phyloP scores from a whole-genome alignment of 2,329 filamentous ascomycete genomes.

The Hymenoscyphus scutula region DNA sequence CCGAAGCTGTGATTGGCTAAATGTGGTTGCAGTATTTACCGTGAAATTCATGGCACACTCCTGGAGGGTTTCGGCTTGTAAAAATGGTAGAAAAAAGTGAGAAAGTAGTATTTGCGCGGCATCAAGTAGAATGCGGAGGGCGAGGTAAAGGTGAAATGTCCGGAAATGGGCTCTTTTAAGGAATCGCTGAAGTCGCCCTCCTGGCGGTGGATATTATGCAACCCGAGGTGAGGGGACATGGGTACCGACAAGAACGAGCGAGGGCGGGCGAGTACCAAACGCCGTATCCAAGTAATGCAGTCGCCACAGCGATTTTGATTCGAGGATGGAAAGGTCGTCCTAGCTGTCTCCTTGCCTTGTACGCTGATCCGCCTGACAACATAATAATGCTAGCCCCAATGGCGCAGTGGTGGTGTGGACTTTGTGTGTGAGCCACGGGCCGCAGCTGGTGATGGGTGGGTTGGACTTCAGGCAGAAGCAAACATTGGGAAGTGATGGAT shows the following conservation, averaged over 20 bases:
- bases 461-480: constrained; percentile 9
- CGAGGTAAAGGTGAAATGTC: neutral
- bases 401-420: constrained; percentile 2
- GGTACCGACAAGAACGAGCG: neutral
- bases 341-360: neutral
- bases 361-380: constrained; percentile 7
- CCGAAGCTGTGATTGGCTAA: neutral
- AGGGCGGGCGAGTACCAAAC: neutral
- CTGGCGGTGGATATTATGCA: constrained; percentile 4
- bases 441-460: neutral
- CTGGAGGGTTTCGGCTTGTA: neutral
- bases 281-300: constrained; percentile 3
- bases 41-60: neutral
- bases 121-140: constrained; percentile 6
- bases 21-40: neutral
- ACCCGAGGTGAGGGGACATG: neutral
- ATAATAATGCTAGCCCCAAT: neutral
- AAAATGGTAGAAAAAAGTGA: neutral
- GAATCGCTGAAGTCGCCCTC: constrained; percentile 4
- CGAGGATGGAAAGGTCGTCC: neutral
- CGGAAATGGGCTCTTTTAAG: constrained; percentile 1
- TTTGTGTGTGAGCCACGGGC: neutral
- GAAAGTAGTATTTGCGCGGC: neutral
- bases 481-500: constrained; percentile 3
- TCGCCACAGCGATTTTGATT: neutral